Percentiles rank a stretch among this genome's conserved stretches.
phyloP scores from a whole-genome alignment of 2,329 filamentous ascomycete species.

The Alternaria burnsii region DNA sequence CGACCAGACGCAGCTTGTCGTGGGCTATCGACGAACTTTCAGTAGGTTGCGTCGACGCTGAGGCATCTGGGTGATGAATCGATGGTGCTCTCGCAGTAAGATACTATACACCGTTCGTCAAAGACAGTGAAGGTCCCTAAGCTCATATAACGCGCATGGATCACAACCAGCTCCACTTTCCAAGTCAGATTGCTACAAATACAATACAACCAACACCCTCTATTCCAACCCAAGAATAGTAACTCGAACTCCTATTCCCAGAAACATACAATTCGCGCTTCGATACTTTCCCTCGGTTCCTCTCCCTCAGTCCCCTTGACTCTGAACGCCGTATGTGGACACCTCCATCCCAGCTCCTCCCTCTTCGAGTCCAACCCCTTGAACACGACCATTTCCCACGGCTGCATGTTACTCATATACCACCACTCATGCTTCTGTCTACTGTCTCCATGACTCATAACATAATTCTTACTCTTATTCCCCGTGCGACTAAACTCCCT shows the following conservation, averaged over 20 bases:
- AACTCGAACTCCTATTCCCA: conserved; percentile 16
- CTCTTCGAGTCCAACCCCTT: conserved; percentile 36
- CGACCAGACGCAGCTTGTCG: neutral
- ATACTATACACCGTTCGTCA: neutral
- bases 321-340: conserved; percentile 38
- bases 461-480: conserved; percentile 27
- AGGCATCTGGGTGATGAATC: neutral
- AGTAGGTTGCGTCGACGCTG: neutral
- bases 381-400: conserved; percentile 36
- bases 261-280: conserved; percentile 32
- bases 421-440: conserved; percentile 36
- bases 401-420: conserved; percentile 35
- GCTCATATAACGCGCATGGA: neutral
- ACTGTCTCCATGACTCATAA: conserved; percentile 22
- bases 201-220: neutral
- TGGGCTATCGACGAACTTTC: neutral
- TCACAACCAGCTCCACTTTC: neutral
- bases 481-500: conserved; percentile 28
- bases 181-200: neutral
- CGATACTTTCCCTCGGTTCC: conserved; percentile 37
- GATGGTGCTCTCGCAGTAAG: neutral
- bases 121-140: too few relatives aligned
- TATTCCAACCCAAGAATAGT: neutral
- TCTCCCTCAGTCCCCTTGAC: conserved; percentile 22
- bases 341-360: conserved; percentile 29